A percentile compares a stretch with the other conserved stretches of the same genome.
phyloP scores from a whole-genome alignment of 257 asterid genomes.

The Ocimum tenuiflorum region DNA sequence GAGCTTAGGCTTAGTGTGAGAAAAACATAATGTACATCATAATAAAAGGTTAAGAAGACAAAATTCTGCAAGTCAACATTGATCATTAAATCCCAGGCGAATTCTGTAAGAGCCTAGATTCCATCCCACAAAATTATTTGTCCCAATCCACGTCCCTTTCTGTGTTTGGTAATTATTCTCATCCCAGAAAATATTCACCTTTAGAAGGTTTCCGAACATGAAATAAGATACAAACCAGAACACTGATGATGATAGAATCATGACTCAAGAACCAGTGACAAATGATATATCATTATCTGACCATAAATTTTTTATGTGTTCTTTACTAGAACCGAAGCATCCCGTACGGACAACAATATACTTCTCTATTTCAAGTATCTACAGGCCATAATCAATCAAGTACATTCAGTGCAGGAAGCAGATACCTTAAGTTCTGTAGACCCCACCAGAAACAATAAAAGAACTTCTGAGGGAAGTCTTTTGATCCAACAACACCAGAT shows the following conservation, averaged over 20 bases:
- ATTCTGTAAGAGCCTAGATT: neutral
- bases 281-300: neutral
- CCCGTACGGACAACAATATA: neutral
- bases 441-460: slow-evolving; percentile 99
- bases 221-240: neutral
- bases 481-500: slow-evolving; percentile 84
- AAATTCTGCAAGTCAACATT: neutral
- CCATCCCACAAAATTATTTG: neutral
- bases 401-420: slow-evolving; percentile 1
- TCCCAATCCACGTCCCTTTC: neutral
- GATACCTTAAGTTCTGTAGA: slow-evolving; percentile 88
- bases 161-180: neutral
- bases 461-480: slow-evolving; percentile 81
- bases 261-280: neutral
- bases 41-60: neutral
- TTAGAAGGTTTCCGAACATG: neutral
- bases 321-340: neutral
- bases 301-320: neutral
- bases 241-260: neutral
- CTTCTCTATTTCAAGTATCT: neutral
- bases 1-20: neutral
- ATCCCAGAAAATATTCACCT: neutral
- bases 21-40: neutral
- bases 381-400: neutral
- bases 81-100: neutral